Evolutionary conservation across 495 filamentous ascomycete species (phyloP).

Genomic region (Massariosphaeria phaeospora): DNA sequence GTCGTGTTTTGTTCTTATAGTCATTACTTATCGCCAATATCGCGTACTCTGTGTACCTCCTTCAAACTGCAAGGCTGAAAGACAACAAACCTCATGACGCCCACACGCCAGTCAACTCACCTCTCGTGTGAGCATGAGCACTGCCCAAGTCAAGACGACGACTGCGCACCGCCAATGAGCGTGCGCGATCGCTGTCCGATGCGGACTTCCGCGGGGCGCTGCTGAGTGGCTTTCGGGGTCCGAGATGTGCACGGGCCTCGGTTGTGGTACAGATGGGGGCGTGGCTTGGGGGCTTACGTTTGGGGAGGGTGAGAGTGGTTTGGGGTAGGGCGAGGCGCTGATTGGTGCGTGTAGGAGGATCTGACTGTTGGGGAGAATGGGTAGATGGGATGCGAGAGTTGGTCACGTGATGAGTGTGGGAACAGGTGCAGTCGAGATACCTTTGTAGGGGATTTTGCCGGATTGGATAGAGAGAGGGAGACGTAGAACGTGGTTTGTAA

Average conservation of each 20-base stretch:
- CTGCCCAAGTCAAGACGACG: neutral
- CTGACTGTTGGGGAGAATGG: neutral
- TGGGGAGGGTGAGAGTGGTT: too few species aligned
- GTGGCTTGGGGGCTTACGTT: neutral
- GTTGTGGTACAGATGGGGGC: neutral
- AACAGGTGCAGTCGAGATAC: neutral
- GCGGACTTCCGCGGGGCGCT: neutral
- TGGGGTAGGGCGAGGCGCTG: neutral
- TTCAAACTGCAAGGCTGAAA: too few species aligned
- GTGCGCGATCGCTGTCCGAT: neutral
- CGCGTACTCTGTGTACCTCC: too few species aligned
- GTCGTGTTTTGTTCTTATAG: too few species aligned
- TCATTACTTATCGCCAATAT: too few species aligned
- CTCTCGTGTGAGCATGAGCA: neutral
- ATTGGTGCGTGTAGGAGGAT: neutral
- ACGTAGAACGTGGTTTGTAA: neutral
- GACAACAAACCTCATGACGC: too few species aligned
- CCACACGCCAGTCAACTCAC: neutral
- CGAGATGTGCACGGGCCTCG: neutral
- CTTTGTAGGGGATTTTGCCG: neutral
- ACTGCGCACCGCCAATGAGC: neutral
- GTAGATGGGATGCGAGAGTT: too few species aligned
- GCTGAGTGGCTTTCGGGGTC: conserved; percentile 2
- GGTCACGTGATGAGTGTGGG: neutral
- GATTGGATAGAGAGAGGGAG: neutral